Evolutionary conservation across 73 alveolate genomes (phyloP).

Genomic region (Paramecium primaurelia): DNA sequence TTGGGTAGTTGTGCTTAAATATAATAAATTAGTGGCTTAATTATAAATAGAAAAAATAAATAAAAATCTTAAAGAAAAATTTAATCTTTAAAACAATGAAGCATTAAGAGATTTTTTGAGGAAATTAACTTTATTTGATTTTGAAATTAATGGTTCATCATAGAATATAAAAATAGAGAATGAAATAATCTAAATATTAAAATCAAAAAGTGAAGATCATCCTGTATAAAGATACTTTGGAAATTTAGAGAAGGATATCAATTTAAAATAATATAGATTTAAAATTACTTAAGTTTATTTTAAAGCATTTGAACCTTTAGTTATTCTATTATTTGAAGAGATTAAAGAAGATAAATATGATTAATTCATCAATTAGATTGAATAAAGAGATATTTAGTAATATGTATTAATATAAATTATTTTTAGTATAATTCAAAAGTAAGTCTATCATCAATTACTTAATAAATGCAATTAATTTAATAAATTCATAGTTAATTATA

Average conservation of each 20-base stretch:
- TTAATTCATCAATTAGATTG: background rate
- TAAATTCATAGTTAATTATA: background rate
- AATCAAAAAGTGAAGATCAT: background rate
- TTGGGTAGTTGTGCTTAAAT: slow-evolving; percentile 27
- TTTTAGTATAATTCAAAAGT: background rate
- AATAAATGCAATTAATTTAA: background rate
- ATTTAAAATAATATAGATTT: background rate
- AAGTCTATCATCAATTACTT: background rate
- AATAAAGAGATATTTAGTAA: slow-evolving; percentile 2
- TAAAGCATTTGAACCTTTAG: slow-evolving; percentile 8
- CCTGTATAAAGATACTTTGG: background rate
- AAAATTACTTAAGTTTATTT: slow-evolving; percentile 13
- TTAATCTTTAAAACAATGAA: background rate
- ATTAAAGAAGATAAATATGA: slow-evolving; percentile 25
- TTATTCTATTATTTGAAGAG: background rate
- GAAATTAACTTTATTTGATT: background rate
- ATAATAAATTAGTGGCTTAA: background rate
- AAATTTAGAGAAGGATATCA: background rate
- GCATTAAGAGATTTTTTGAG: slow-evolving; percentile 33
- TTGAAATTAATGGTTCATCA: background rate
- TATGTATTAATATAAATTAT: background rate
- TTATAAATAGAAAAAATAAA: background rate
- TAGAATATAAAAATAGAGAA: background rate
- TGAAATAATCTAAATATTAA: background rate
- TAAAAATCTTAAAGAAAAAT: background rate